Evolutionary conservation across 139 green algal genomes (phyloP).

Genomic region (Tetradesmus obliquus): DNA sequence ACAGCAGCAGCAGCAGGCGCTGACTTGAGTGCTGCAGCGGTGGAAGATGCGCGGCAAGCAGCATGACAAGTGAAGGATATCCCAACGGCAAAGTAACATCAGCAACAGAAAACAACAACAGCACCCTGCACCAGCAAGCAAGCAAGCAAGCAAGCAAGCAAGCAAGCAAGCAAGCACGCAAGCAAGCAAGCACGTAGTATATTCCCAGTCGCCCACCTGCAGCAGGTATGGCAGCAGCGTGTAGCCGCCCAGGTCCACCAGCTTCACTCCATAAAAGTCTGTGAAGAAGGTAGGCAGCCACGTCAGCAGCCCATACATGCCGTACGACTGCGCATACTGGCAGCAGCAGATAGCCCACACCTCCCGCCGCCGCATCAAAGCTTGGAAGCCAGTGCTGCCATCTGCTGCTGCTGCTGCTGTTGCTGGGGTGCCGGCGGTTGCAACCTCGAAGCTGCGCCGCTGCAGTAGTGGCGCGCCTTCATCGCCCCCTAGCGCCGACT

Average conservation of each 20-base stretch:
- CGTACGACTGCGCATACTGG: slow-evolving; percentile 79
- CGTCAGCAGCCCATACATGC: slow-evolving; percentile 82
- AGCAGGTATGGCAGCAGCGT: slow-evolving; percentile 84
- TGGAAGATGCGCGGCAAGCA: too few relatives aligned
- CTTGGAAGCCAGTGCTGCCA: slow-evolving; percentile 42
- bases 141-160: too few relatives aligned
- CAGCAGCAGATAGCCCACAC: slow-evolving; percentile 82
- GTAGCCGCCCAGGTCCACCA: slow-evolving; percentile 74
- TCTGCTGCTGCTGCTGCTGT: slow-evolving; percentile 7
- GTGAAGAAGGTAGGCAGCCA: slow-evolving; percentile 90
- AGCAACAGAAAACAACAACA: too few relatives aligned
- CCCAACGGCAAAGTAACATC: too few relatives aligned
- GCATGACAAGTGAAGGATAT: too few relatives aligned
- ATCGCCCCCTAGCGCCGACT: background rate
- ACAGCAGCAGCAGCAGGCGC: slow-evolving; percentile 28
- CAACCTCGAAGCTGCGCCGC: slow-evolving; percentile 1
- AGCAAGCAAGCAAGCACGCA: too few relatives aligned
- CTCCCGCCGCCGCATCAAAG: slow-evolving; percentile 61
- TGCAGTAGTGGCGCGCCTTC: background rate
- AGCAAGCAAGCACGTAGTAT: background rate
- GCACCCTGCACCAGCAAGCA: too few relatives aligned
- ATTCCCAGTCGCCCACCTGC: slow-evolving; percentile 42
- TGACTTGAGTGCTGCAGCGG: too few relatives aligned
- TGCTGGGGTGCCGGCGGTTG: background rate
- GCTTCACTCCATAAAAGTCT: slow-evolving; percentile 70